Evolutionary conservation across 1,284 basidiomycete genomes (phyloP).

Genomic region (Rhodotorula sp.): DNA sequence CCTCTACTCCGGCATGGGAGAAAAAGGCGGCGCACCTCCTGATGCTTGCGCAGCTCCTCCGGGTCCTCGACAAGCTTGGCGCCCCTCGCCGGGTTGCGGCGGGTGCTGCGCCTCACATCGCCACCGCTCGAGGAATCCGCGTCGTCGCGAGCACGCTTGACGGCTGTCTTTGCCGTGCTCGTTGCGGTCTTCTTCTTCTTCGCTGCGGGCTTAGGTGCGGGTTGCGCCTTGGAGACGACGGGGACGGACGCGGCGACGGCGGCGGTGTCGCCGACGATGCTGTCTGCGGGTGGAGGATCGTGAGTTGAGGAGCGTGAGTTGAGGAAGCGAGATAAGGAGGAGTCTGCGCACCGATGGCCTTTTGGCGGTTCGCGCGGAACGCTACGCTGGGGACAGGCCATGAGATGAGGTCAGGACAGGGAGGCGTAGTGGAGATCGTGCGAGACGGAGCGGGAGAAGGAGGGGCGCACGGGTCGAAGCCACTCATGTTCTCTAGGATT

Average conservation of each 20-base stretch:
- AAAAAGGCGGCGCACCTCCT: neutral
- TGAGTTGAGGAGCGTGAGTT: neutral
- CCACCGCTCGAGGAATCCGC: neutral
- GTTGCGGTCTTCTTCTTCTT: neutral
- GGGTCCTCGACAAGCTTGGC: neutral
- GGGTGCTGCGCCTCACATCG: neutral
- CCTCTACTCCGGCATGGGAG: no score
- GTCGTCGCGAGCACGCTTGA: conserved; percentile 8
- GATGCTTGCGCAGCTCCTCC: conserved; percentile 4
- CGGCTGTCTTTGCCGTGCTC: neutral
- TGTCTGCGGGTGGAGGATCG: neutral
- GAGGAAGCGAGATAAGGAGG: neutral
- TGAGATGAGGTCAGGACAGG: neutral
- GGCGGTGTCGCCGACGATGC: neutral
- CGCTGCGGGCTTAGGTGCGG: neutral
- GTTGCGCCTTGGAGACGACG: neutral
- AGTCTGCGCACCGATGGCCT: neutral
- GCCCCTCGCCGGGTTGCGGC: neutral
- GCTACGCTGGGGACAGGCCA: neutral
- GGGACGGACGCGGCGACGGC: neutral
- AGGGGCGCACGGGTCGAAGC: neutral
- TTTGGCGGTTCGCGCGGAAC: neutral
- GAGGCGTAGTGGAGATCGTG: neutral
- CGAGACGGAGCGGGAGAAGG: neutral
- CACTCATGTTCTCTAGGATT: neutral